Base-by-base conservation (phyloP, 345 rosid species). In the Cochlearia excelsa region DNA sequence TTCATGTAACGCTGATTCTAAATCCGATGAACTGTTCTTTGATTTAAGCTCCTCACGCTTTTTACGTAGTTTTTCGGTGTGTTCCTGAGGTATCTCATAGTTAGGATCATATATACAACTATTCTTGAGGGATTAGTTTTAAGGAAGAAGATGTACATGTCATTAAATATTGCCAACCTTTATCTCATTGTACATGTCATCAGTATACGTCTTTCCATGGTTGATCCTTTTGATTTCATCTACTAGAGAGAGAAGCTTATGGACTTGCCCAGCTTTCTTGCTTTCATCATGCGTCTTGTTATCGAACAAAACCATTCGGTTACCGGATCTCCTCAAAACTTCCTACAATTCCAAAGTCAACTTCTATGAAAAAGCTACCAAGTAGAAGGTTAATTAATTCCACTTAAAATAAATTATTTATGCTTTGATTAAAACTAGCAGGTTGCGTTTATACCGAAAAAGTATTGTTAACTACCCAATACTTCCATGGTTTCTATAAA, bases 191-290 rank as follows among this genome's bases (percentile, higher is more conserved):
- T 84, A 86, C 64, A 84, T 54, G 58, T 89, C 95, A 67, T 88
- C 86, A 23, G 86, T 81, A 61, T 77, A 93, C 0, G 97, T 95
- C 44, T 65, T 80, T 43, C 95, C 99, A 61, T 75, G 79, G 70
- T 88, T 93, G 48, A 69, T 75, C 5, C 30, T 60, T 27, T 77
- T 69, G 54, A 88, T 78, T 11, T 11, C 43, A 44, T 81, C 75
- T 47, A 88, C 88, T 60, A 82, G 82, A 8, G 82, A 75, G 1
- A 92, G 82, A 63, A 92, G 93, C 67, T 77, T 63, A 41, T 74
- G 63, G 51, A 86, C 82, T 69, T 92, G 96, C 42, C 67, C 66
- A 59, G 47, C 72, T 70, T 71, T 82, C 80, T 80, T 84, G 1
- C 29, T 6, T 59, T 73, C 80, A 66, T 92, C 76, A 44, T 57